phyloP scores from a whole-genome alignment of 1,139 yeast species.

The Meyerozyma guilliermondii region DNA sequence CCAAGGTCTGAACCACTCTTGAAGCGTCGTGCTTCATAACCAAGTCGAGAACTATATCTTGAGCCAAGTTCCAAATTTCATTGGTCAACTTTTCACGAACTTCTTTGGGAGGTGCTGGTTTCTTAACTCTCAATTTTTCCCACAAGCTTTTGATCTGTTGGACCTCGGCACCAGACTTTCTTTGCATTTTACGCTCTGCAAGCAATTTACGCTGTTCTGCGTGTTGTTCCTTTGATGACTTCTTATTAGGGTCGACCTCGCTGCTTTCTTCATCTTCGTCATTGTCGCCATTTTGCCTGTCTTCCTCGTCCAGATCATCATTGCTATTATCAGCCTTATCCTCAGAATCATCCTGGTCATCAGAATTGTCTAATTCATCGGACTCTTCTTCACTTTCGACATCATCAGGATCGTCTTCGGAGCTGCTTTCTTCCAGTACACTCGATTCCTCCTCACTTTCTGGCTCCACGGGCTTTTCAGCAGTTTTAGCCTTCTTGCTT shows the following conservation, averaged over 20 bases:
- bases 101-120: constrained; percentile 74
- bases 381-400: constrained; percentile 5
- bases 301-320: constrained; percentile 15
- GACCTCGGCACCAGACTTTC: constrained; percentile 82
- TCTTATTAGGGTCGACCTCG: constrained; percentile 38
- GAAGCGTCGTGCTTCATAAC: constrained; percentile 96
- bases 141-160: constrained; percentile 82
- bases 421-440: neutral
- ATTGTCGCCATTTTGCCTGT: constrained; percentile 14
- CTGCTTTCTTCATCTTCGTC: constrained; percentile 11
- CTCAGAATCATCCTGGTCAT: constrained; percentile 9
- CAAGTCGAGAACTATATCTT: constrained; percentile 74
- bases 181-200: constrained; percentile 78
- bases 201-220: constrained; percentile 77
- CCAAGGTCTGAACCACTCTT: constrained; percentile 89
- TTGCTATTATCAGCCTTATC: constrained; percentile 16
- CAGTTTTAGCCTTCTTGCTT: neutral
- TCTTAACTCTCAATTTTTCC: constrained; percentile 87
- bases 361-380: constrained; percentile 11
- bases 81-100: constrained; percentile 75
- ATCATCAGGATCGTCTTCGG: constrained; percentile 18
- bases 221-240: constrained; percentile 64
- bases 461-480: neutral
- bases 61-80: constrained; percentile 80
- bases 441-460: neutral